A percentile compares a stretch with the other conserved stretches of the same genome.
phyloP scores from a whole-genome alignment of 139 green algal species.

The Ettlia oleoabundans region DNA sequence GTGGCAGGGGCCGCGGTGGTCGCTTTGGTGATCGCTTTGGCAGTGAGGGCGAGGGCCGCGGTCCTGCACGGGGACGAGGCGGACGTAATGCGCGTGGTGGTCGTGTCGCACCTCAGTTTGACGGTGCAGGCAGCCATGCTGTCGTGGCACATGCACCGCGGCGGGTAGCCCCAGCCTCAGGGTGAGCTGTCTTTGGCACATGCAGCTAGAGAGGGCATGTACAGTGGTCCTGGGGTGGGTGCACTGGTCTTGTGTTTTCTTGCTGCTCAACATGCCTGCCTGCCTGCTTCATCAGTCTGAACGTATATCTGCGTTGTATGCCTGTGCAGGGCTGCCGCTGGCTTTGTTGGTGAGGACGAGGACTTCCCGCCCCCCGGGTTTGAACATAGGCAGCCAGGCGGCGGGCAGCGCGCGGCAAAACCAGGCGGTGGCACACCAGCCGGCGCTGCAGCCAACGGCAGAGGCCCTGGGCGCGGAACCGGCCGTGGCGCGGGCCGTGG shows the following conservation, averaged over 20 bases:
- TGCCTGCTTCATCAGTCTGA: too few relatives aligned
- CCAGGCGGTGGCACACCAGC: background rate
- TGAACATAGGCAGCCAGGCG: background rate
- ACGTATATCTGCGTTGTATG: background rate
- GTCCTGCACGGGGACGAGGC: background rate
- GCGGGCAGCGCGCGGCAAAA: background rate
- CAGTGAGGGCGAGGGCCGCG: background rate
- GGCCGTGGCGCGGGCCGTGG: background rate
- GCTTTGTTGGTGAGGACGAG: background rate
- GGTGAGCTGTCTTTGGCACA: too few relatives aligned
- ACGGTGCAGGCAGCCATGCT: too few relatives aligned
- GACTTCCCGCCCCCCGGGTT: conserved; percentile 29
- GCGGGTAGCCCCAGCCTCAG: too few relatives aligned
- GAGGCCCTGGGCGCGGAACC: background rate
- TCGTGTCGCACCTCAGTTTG: too few relatives aligned
- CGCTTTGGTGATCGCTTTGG: background rate
- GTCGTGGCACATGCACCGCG: too few relatives aligned
- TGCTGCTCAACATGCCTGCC: too few relatives aligned
- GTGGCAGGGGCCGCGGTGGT: background rate
- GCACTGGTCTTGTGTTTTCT: too few relatives aligned
- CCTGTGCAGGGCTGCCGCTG: background rate
- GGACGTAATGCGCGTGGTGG: too few relatives aligned
- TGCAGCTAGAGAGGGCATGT: too few relatives aligned
- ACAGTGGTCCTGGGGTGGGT: too few relatives aligned
- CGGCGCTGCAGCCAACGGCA: background rate